phyloP scores from a whole-genome alignment of 306 rosid species.

The Glycine latifolia region DNA sequence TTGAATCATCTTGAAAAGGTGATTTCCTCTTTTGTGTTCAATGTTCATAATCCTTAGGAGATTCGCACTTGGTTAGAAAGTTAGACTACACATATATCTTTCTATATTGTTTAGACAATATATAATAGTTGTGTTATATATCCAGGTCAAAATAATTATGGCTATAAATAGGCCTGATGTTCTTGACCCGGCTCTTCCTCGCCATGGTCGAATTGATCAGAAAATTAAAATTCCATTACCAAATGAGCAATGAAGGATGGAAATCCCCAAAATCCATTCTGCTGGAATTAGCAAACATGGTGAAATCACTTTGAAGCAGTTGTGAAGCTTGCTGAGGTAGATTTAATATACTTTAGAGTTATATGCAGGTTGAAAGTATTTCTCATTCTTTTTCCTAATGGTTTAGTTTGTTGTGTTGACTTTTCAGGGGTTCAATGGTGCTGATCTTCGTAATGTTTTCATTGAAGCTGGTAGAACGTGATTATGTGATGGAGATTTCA shows the following conservation, averaged over 20 bases:
- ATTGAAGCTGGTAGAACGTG: slow-evolving; percentile 48
- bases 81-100: no score
- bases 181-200: slow-evolving; percentile 46
- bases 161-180: slow-evolving; percentile 45
- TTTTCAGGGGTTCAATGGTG: slow-evolving; percentile 46
- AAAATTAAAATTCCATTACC: slow-evolving; percentile 45
- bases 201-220: slow-evolving; percentile 40
- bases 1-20: slow-evolving; percentile 89
- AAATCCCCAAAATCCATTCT: slow-evolving; percentile 44
- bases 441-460: slow-evolving; percentile 49
- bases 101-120: no score
- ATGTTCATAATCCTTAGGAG: no score
- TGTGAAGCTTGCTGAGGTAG: slow-evolving; percentile 40
- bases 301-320: slow-evolving; percentile 38
- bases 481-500: slow-evolving; percentile 42
- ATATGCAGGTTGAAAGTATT: not conserved
- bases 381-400: not conserved
- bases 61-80: no score
- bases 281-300: slow-evolving; percentile 35
- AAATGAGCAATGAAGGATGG: slow-evolving; percentile 40
- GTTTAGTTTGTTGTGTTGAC: not conserved
- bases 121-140: not conserved
- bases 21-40: not conserved
- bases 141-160: slow-evolving; percentile 48
- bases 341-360: not conserved